phyloP scores from a whole-genome alignment of 192 early-diverging fungal species.

The Rhizophlyctis rosea region DNA sequence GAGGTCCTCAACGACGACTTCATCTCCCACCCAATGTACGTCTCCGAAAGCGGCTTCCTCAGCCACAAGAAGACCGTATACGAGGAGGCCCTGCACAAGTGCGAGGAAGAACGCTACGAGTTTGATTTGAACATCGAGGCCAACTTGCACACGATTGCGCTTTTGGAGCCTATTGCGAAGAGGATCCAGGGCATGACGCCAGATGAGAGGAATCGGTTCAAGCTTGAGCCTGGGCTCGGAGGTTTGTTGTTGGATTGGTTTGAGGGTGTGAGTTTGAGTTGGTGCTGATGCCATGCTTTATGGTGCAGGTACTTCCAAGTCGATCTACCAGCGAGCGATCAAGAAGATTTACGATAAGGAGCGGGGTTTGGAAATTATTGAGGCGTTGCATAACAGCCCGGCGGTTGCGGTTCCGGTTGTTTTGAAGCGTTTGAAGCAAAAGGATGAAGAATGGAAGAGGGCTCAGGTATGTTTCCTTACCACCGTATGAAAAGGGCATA shows the following conservation, averaged over 20 bases:
- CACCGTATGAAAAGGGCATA: neutral
- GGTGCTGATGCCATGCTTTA: neutral
- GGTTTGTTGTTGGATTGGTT: slow-evolving; percentile 35
- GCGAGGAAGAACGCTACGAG: slow-evolving; percentile 96
- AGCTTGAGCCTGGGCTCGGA: slow-evolving; percentile 72
- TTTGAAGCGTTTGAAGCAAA: slow-evolving; percentile 91
- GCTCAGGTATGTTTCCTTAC: slow-evolving; percentile 52
- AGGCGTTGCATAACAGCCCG: slow-evolving; percentile 88
- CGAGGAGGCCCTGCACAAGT: slow-evolving; percentile 92
- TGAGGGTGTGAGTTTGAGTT: neutral
- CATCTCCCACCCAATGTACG: slow-evolving; percentile 89
- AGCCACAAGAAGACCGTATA: slow-evolving; percentile 87
- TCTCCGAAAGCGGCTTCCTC: slow-evolving; percentile 89
- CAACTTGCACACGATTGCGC: slow-evolving; percentile 81
- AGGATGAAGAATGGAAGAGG: slow-evolving; percentile 97
- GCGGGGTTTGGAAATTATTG: slow-evolving; percentile 84
- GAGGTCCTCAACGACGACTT: slow-evolving; percentile 98
- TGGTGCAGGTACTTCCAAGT: slow-evolving; percentile 57
- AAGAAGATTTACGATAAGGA: slow-evolving; percentile 93
- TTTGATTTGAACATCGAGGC: slow-evolving; percentile 98
- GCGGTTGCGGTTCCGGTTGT: slow-evolving; percentile 90
- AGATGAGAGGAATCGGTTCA: slow-evolving; percentile 74
- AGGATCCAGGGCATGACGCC: slow-evolving; percentile 77
- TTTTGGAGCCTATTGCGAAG: slow-evolving; percentile 86
- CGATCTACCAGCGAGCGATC: slow-evolving; percentile 88